Evolutionary conservation across 768 basidiomycete genomes (phyloP).

Genomic region (Galerina sulciceps): DNA sequence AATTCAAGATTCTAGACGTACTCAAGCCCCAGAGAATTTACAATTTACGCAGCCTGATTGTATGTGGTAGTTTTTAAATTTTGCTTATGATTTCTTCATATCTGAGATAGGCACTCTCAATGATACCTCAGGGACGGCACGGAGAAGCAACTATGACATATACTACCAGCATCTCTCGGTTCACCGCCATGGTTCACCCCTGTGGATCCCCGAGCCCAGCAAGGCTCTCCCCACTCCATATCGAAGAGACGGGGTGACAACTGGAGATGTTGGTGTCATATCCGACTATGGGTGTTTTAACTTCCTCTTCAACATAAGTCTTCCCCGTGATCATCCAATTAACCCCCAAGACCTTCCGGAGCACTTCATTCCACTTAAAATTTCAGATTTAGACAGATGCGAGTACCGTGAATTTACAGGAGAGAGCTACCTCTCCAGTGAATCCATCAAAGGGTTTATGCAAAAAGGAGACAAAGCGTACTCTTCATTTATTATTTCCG

Average conservation of each 20-base stretch:
- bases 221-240: slow-evolving; percentile 8
- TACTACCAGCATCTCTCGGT: slow-evolving; percentile 11
- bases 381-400: not conserved
- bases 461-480: not conserved
- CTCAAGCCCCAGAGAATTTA: too few species aligned
- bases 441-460: not conserved
- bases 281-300: slow-evolving; percentile 8
- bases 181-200: slow-evolving; percentile 11
- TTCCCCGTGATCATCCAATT: not conserved
- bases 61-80: too few species aligned
- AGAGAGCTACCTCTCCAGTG: slow-evolving; percentile 9
- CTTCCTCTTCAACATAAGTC: slow-evolving; percentile 19
- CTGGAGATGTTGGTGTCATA: slow-evolving; percentile 21
- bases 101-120: too few species aligned
- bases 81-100: too few species aligned
- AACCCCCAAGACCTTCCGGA: slow-evolving; percentile 10
- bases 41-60: too few species aligned
- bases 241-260: slow-evolving; percentile 8
- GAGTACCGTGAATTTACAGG: not conserved
- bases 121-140: too few species aligned
- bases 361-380: not conserved
- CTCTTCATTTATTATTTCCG: not conserved
- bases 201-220: slow-evolving; percentile 19
- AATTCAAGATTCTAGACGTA: too few species aligned
- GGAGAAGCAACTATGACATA: too few species aligned